Base-by-base conservation (phyloP, 2,329 filamentous ascomycete species). In the Decorospora gaudefroyi region DNA sequence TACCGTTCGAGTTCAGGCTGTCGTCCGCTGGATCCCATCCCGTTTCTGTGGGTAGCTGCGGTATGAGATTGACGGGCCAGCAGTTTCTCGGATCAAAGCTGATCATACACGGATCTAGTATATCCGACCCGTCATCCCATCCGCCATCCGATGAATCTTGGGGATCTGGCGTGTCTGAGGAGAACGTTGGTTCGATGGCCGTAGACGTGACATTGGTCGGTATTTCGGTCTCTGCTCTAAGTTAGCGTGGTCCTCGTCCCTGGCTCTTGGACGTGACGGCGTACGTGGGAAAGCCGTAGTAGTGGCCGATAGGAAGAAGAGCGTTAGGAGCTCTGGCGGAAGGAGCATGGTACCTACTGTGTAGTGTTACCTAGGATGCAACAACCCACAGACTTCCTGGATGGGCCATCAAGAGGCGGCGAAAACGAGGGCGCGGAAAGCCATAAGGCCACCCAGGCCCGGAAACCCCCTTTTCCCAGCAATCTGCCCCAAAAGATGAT, bases 271-370 rank as follows among this genome's bases (percentile, higher is more conserved):
- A 7, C 13, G 12, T 32, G n/a, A 9, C 11, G 10, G 18, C 49
- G 15, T 45, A 60, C 57, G 48, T 31, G 42, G 49, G 25, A 49
- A 32, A 16, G 53, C 48, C 19, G 27, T 31, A 7, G 51, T 47
- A 26, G 18, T 28, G n/a, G 35, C 36, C 6, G 47, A 31, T 1
- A 60, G 31, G 7, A 55, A 31, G 26, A 59, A 35, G 29, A 60
- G 36, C 18, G 46, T 43, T 16, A 53, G 34, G 16, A 62, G 22
- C 34, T 53, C 53, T n/a, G 38, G 27, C 5, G 45, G 51, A 22
- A 57, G 49, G 45, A 35, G 32, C 26, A 36, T 22, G 12, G n/a
- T 51, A 50, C 40, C 39, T 51, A 22, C 28, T 27, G 9, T 3
- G 9, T 3, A 35, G 10, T 17, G n/a, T 9, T 27, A 17, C 13